Conservation (phyloP, 2,329 filamentous ascomycete species). For the Diaporthe nobilis region DNA sequence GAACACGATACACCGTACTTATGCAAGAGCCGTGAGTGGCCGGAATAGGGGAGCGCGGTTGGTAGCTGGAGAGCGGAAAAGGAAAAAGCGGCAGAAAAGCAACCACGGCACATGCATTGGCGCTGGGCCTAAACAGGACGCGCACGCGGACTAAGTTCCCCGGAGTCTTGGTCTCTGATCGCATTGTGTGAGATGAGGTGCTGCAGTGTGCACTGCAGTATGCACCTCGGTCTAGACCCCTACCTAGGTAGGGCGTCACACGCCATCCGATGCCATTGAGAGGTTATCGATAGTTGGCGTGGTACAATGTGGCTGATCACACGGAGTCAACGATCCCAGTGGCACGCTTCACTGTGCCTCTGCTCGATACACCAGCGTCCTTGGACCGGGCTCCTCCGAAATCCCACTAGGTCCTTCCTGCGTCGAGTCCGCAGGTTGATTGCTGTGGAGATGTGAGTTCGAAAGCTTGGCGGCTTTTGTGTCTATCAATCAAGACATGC, state of each 20-base stretch:
- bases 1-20: slow-evolving; percentile 23
- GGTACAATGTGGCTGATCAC: slow-evolving; percentile 26
- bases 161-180: slow-evolving; percentile 13
- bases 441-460: slow-evolving; percentile 11
- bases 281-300: slow-evolving; percentile 33
- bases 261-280: slow-evolving; percentile 30
- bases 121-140: background rate
- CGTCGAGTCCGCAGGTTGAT: background rate
- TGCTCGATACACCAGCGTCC: background rate
- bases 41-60: background rate
- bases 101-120: slow-evolving; percentile 18
- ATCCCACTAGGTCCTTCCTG: slow-evolving; percentile 1
- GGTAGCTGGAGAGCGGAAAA: slow-evolving; percentile 15
- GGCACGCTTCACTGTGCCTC: slow-evolving; percentile 11
- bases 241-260: background rate
- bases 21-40: background rate
- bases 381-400: slow-evolving; percentile 22
- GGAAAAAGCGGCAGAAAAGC: slow-evolving; percentile 4
- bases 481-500: slow-evolving; percentile 17
- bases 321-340: slow-evolving; percentile 7
- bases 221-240: slow-evolving; percentile 29
- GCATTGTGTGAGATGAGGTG: slow-evolving; percentile 26
- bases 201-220: background rate
- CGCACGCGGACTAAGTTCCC: slow-evolving; percentile 22
- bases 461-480: background rate